Evolutionary conservation across 2,329 filamentous ascomycete species (phyloP), one percentile per base, ranked within the genome.

Genomic region (Trichoderma hamatum): DNA sequence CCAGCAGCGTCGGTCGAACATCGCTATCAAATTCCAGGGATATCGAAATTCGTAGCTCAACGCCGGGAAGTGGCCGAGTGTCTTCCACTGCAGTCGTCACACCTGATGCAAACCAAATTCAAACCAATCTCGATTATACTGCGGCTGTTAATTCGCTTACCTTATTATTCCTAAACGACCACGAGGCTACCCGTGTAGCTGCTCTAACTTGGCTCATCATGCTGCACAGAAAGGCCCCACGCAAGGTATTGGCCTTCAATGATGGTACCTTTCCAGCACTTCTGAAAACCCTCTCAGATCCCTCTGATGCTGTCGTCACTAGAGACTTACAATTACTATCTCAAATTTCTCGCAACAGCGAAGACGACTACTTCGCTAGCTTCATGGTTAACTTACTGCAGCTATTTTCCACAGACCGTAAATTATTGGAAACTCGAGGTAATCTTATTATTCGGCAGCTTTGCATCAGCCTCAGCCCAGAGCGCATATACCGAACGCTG

Each of bases 351-450:
- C 90, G 92, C 72, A 97, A 97, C 74, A 98, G 94, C 76, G 96
- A 98, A 75, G 96, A 99, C 76, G 93, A 94, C 72, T 98, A 98
- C 80, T 99, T 99, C 77, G 91, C 93, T 1, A 97, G 95, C 28
- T 99, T 99, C 78, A 99, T 99, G 96, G 92, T 97, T 70, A 97
- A 97, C 76, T 84, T 99, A 11, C 83, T 99, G 54, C 96, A 97
- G 77, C 86, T 99, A 1, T 99, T 99, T 78, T 96, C 93, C 52
- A 98, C 96, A 0, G 96, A 99, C 77, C 88, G 96, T 36, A 92
- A 93, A 74, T 84, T 99, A 28, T 84, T 99, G 7, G 96, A 99
- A 80, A 96, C 92, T 2, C 86, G 96, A 68, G 96, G 96, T 10
- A 99, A 99, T 76, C 84, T 99, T 43, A 99, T 99, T 71, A 98